A percentile compares a stretch with the other conserved stretches of the same genome.
Conservation (phyloP, 73 alveolate species). For the Stentor coeruleus region DNA sequence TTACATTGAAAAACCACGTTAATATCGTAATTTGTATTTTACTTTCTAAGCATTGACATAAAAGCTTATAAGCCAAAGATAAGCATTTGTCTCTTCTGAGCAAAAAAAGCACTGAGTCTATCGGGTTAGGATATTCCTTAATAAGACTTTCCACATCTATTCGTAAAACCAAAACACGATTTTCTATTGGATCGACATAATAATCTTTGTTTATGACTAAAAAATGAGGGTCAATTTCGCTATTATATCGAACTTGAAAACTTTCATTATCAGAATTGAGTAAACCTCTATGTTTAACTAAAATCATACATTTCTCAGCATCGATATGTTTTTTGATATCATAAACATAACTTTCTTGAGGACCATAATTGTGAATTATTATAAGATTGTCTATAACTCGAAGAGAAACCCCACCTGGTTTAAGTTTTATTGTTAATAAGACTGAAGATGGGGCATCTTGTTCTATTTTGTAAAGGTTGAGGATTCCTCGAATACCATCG, state of each 20-base stretch:
- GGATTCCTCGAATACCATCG: not conserved
- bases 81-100: not conserved
- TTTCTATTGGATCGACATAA: not conserved
- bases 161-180: not conserved
- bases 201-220: not conserved
- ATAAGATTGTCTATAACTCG: not conserved
- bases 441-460: not conserved
- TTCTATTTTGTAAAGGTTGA: not conserved
- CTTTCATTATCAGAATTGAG: not conserved
- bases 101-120: not conserved
- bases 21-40: not conserved
- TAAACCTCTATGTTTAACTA: not conserved
- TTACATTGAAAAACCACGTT: not conserved
- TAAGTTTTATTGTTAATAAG: not conserved
- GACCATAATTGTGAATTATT: not conserved
- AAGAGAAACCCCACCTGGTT: not conserved
- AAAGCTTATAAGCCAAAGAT: not conserved
- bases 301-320: not conserved
- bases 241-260: not conserved
- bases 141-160: not conserved
- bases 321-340: slow-evolving; percentile 2
- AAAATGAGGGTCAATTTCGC: slow-evolving; percentile 1
- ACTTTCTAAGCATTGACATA: not conserved
- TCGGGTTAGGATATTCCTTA: slow-evolving; percentile 6
- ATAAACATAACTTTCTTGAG: slow-evolving; percentile 12